Evolutionary conservation across 805 yeast genomes (phyloP), one percentile per base, ranked within the genome.

Genomic region (Candida corydali): DNA sequence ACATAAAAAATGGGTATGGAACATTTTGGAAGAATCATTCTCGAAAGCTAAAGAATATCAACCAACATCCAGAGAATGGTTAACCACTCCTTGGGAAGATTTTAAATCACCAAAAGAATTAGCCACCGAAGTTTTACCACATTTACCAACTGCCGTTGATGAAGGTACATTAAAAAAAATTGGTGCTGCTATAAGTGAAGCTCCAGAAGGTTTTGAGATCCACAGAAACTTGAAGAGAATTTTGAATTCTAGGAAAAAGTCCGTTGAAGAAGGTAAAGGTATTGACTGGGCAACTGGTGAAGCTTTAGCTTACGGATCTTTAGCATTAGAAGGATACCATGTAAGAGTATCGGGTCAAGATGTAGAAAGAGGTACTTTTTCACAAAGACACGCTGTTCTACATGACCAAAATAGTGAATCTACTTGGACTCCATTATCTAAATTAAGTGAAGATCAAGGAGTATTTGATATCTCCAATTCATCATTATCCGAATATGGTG

Each of bases 261-360:
- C 95, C 31, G 75, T 82, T 41, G 93, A 86, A 50, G 62, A 78
- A 14, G 98, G 98, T 57, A 87, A 84, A 65, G 94, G 91, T 57
- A 87, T 93, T 48, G 99, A 93, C 66, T 93, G 98, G 98, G 83
- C 98, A 32, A 93, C 99, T 41, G 99, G 96, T 78, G 99, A 93
- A 73, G 98, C 98, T 32, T 79, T 93, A 52, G 98, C 98, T 14
- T 91, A 82, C 55, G 99, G 98, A 57, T 79, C 97, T 35, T 74
- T 93, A 50, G 82, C 82, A 37, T 61, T 80, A 55, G 99, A 93
- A 69, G 98, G 98, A 47, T 84, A 82, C 70, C 95, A 91, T 54
- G 94, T 93, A 42, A 86, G 99, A 75, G 84, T 93, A 35, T 86
- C 96, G 32, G 99, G 99, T 63, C 98, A 93, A 75, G 99, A 93